A percentile compares a stretch with the other conserved stretches of the same genome.
phyloP scores from a whole-genome alignment of 805 yeast species.

The Pichia manshurica region DNA sequence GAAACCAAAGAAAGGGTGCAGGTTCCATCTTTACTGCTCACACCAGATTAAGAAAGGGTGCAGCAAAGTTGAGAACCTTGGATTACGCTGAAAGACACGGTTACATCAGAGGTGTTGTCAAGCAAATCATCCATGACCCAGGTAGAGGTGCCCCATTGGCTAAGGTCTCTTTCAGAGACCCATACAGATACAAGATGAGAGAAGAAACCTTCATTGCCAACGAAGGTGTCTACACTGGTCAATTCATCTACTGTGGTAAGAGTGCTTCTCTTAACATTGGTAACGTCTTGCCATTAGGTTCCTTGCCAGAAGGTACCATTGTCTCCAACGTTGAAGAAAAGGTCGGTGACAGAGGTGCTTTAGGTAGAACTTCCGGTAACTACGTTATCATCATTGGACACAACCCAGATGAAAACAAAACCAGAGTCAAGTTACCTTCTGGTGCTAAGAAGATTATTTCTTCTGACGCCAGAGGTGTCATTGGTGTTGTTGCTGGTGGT shows the following conservation, averaged over 20 bases:
- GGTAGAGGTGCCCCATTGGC: conserved; percentile 99
- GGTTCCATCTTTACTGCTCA: conserved; percentile 99
- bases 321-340: conserved; percentile 97
- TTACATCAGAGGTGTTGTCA: conserved; percentile 98
- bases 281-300: conserved; percentile 93
- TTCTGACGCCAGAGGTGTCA: conserved; percentile 98
- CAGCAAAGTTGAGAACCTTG: conserved; percentile 98
- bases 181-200: conserved; percentile 96
- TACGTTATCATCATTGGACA: conserved; percentile 98
- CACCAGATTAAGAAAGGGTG: conserved; percentile 99
- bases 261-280: conserved; percentile 96
- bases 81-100: conserved; percentile 99
- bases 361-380: conserved; percentile 99
- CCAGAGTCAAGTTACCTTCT: conserved; percentile 98
- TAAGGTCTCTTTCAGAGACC: conserved; percentile 98
- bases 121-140: conserved; percentile 98
- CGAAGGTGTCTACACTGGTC: conserved; percentile 99
- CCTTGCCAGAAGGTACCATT: conserved; percentile 99
- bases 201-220: conserved; percentile 98
- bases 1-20: conserved; percentile 99
- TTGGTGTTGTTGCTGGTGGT: conserved; percentile 99
- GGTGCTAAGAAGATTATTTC: conserved; percentile 97
- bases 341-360: conserved; percentile 99
- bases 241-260: conserved; percentile 98
- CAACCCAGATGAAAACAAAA: conserved; percentile 98